phyloP scores from a whole-genome alignment of 179 eudicot genomes.

The Drosera spatulata region DNA sequence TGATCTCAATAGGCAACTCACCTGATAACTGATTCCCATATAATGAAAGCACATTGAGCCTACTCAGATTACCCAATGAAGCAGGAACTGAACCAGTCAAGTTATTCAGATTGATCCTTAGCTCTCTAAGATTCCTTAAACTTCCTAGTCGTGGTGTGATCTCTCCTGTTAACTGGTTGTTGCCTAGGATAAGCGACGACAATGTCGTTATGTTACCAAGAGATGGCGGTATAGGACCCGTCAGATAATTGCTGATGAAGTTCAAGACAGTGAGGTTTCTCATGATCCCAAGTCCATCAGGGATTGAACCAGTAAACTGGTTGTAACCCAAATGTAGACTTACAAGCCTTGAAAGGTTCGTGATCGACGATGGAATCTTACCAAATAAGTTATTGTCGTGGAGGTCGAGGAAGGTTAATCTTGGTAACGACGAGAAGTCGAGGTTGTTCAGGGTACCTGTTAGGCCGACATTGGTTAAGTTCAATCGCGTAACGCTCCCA shows the following conservation, averaged over 20 bases:
- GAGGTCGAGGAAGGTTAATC: conserved; percentile 25
- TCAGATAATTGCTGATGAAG: conserved; percentile 23
- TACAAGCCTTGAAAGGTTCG: conserved; percentile 19
- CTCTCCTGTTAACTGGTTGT: conserved; percentile 26
- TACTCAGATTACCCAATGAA: conserved; percentile 23
- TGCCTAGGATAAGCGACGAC: conserved; percentile 16
- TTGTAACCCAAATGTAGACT: conserved; percentile 25
- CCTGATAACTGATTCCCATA: conserved; percentile 36
- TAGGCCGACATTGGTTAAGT: conserved; percentile 30
- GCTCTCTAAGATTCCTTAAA: conserved; percentile 20
- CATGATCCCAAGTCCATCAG: conserved; percentile 23
- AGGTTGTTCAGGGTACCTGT: conserved; percentile 31
- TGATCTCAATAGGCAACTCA: conserved; percentile 24
- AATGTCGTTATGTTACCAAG: conserved; percentile 25
- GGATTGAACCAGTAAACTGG: conserved; percentile 27
- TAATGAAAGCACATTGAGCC: conserved; percentile 23
- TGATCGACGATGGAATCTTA: conserved; percentile 23
- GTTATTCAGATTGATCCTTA: conserved; percentile 27
- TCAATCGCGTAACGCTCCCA: conserved; percentile 24
- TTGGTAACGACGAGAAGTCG: conserved; percentile 33
- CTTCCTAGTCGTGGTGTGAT: conserved; percentile 32
- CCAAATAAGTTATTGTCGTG: conserved; percentile 33
- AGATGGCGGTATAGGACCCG: conserved; percentile 32
- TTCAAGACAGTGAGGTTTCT: conserved; percentile 14
- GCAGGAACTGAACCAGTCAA: conserved; percentile 40